These are phyloP conservation scores for Lasiodiplodia sp. DNA, from an alignment of 2,329 filamentous ascomycete species.

Conservation along the genomic window DNA sequence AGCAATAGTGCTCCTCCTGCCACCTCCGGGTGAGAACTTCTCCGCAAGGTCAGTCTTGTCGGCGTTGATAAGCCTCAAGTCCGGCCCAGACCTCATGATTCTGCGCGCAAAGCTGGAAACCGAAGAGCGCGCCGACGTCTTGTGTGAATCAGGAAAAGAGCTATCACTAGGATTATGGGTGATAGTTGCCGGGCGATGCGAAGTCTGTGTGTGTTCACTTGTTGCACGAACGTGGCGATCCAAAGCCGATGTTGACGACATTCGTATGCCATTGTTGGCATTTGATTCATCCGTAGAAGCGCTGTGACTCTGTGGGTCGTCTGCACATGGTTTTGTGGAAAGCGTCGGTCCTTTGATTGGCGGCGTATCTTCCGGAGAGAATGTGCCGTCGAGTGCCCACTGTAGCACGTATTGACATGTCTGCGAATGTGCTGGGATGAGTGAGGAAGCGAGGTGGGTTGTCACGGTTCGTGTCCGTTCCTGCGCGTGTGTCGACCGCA, in stretches of 20 bases:
- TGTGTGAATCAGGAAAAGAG: constrained; percentile 1
- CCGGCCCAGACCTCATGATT: constrained; percentile 36
- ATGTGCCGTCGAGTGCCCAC: background rate
- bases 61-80: constrained; percentile 36
- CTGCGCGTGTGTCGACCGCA: background rate
- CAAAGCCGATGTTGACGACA: background rate
- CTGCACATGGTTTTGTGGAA: background rate
- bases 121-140: constrained; percentile 34
- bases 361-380: background rate
- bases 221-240: background rate
- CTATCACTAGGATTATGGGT: background rate
- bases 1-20: background rate
- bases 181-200: background rate
- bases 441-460: background rate
- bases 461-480: background rate
- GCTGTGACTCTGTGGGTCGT: background rate
- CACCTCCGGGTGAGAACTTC: background rate
- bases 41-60: constrained; percentile 21
- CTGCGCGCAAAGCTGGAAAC: constrained; percentile 39
- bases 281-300: background rate
- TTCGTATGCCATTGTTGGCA: background rate
- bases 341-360: background rate
- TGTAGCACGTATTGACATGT: background rate
- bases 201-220: constrained; percentile 5
- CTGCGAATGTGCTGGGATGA: too few species aligned